phyloP scores from a whole-genome alignment of 1,284 basidiomycete genomes.

The Malassezia yamatoensis region DNA sequence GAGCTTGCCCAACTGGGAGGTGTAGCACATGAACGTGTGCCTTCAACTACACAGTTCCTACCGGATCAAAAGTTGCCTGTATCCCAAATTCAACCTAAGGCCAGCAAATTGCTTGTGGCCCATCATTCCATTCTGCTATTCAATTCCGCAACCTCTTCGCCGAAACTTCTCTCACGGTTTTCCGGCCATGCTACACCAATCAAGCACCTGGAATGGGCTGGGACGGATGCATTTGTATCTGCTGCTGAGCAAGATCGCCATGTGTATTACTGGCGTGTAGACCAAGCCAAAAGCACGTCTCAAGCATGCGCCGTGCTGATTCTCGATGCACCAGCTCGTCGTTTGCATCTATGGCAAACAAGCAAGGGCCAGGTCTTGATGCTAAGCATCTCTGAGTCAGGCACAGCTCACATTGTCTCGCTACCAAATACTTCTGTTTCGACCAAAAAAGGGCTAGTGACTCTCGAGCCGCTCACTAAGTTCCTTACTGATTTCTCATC shows the following conservation, averaged over 20 bases:
- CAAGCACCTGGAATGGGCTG: conserved; percentile 34
- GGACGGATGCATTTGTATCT: conserved; percentile 55
- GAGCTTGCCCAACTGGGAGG: not conserved
- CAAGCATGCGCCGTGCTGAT: conserved; percentile 39
- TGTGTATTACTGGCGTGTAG: conserved; percentile 57
- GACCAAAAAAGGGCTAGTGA: conserved; percentile 22
- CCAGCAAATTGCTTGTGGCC: conserved; percentile 19
- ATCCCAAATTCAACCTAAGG: not conserved
- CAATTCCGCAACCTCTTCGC: conserved; percentile 12
- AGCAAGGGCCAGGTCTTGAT: conserved; percentile 44
- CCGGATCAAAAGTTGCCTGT: conserved; percentile 10
- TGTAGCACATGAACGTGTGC: conserved; percentile 7
- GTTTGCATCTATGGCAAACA: conserved; percentile 19
- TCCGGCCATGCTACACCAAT: conserved; percentile 38
- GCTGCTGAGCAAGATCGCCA: conserved; percentile 65
- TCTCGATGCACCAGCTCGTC: conserved; percentile 48
- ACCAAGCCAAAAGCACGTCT: not conserved
- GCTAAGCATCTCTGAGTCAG: conserved; percentile 42
- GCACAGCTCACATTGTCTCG: conserved; percentile 33
- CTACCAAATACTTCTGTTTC: conserved; percentile 25
- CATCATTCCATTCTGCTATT: conserved; percentile 32
- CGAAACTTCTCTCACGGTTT: conserved; percentile 17
- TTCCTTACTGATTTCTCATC: not conserved
- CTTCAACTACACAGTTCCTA: conserved; percentile 7
- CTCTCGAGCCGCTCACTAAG: conserved; percentile 18